phyloP scores from a whole-genome alignment of 345 rosid species.

The Pistacia integerrima region DNA sequence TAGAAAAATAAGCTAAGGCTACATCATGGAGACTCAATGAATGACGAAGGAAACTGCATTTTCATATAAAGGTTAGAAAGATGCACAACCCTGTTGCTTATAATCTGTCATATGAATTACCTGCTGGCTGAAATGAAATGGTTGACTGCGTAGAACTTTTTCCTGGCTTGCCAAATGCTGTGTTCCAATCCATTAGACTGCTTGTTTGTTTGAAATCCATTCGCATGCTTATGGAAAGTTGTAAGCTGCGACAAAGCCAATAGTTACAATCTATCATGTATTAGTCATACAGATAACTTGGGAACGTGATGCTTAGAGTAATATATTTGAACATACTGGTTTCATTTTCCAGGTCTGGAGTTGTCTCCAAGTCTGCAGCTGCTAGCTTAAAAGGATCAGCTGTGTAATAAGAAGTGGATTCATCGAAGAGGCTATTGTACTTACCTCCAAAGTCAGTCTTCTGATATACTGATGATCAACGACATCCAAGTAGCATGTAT shows the following conservation, averaged over 20 bases:
- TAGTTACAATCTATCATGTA: neutral
- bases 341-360: no score
- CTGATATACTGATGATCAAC: no score
- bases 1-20: neutral
- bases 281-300: neutral
- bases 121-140: neutral
- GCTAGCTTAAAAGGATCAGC: no score
- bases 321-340: no score
- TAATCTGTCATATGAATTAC: neutral
- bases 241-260: neutral
- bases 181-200: neutral
- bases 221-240: neutral
- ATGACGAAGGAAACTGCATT: neutral
- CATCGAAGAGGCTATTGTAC: no score
- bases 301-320: neutral
- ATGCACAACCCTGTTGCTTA: neutral
- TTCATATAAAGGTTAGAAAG: neutral
- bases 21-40: slow-evolving; percentile 3
- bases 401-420: no score
- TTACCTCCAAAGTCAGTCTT: no score
- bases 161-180: no score
- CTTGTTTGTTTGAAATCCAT: neutral
- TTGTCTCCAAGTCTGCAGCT: no score
- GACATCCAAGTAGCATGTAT: neutral
- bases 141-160: no score